A percentile compares a stretch with the other conserved stretches of the same genome.
Evolutionary conservation across 2,329 filamentous ascomycete species (phyloP).

Genomic region (Colletotrichum acutatum): DNA sequence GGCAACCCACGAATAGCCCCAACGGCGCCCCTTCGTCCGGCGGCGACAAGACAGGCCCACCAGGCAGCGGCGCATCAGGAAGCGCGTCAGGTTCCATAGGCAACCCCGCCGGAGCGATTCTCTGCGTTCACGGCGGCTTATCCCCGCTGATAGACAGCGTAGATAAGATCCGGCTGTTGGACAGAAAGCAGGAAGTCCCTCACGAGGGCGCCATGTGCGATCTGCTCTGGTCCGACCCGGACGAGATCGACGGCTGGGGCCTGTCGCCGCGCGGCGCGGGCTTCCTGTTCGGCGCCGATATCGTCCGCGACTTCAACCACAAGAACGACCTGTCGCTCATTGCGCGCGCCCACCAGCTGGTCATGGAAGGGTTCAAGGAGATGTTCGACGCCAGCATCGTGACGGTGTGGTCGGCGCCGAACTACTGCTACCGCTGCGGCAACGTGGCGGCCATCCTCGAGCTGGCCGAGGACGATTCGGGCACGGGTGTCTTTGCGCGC

Average conservation of each 20-base stretch:
- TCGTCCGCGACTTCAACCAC: slow-evolving; percentile 96
- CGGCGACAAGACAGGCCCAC: slow-evolving; percentile 71
- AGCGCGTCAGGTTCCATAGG: slow-evolving; percentile 72
- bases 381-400: slow-evolving; percentile 98
- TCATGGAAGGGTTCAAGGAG: slow-evolving; percentile 99
- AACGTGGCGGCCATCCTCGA: slow-evolving; percentile 97
- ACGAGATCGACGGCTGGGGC: slow-evolving; percentile 98
- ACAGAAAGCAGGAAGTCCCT: slow-evolving; percentile 97
- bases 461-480: slow-evolving; percentile 87
- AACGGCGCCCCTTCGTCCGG: slow-evolving; percentile 45
- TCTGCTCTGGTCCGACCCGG: slow-evolving; percentile 95
- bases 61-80: slow-evolving; percentile 82
- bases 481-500: slow-evolving; percentile 74
- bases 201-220: slow-evolving; percentile 99
- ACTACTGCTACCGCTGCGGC: slow-evolving; percentile 96
- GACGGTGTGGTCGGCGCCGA: slow-evolving; percentile 98
- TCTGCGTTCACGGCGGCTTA: slow-evolving; percentile 95
- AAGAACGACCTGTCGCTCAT: slow-evolving; percentile 92
- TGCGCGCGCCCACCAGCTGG: slow-evolving; percentile 93
- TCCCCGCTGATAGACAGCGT: slow-evolving; percentile 92
- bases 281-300: slow-evolving; percentile 94
- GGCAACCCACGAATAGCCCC: slow-evolving; percentile 41
- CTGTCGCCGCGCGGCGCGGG: slow-evolving; percentile 93
- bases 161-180: slow-evolving; percentile 93
- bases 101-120: slow-evolving; percentile 82